Evolutionary conservation across 2,329 filamentous ascomycete species (phyloP).

Genomic region (Paraconiothyrium brasiliense): DNA sequence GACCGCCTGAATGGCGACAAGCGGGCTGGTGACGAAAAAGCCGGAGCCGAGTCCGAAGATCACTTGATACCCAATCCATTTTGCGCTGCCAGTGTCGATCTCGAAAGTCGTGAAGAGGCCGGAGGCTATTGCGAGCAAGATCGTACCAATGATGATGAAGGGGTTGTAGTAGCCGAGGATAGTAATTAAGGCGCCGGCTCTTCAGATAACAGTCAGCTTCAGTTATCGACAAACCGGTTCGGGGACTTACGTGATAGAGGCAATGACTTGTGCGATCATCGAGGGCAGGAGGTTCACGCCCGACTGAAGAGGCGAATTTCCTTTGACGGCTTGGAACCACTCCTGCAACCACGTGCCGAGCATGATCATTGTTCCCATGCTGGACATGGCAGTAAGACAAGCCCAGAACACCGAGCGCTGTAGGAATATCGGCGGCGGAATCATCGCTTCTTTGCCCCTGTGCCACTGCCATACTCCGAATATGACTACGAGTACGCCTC

Average conservation of each 20-base stretch:
- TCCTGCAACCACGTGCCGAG: constrained; percentile 38
- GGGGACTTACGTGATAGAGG: constrained; percentile 33
- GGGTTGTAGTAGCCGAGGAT: constrained; percentile 46
- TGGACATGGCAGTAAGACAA: constrained; percentile 46
- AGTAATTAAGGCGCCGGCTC: constrained; percentile 39
- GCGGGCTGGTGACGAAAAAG: constrained; percentile 50
- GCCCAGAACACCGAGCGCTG: constrained; percentile 42
- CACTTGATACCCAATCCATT: constrained; percentile 45
- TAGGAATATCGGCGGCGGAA: constrained; percentile 50
- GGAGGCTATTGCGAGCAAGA: constrained; percentile 40
- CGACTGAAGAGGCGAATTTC: constrained; percentile 23
- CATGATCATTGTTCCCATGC: constrained; percentile 47
- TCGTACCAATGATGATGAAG: constrained; percentile 41
- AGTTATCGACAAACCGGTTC: too few species aligned
- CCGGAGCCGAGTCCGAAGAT: constrained; percentile 49
- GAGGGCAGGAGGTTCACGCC: constrained; percentile 33
- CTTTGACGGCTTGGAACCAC: constrained; percentile 33
- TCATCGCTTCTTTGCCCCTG: constrained; percentile 47
- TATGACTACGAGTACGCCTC: constrained; percentile 55
- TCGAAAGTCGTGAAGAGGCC: constrained; percentile 31
- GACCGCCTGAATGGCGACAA: constrained; percentile 53
- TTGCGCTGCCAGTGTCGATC: constrained; percentile 21
- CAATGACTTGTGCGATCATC: constrained; percentile 52
- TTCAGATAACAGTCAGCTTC: neutral
- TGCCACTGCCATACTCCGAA: constrained; percentile 28